Evolutionary conservation across 75 land plant species (phyloP), one percentile per base, ranked within the genome.

Genomic region (Picea sitchensis): DNA sequence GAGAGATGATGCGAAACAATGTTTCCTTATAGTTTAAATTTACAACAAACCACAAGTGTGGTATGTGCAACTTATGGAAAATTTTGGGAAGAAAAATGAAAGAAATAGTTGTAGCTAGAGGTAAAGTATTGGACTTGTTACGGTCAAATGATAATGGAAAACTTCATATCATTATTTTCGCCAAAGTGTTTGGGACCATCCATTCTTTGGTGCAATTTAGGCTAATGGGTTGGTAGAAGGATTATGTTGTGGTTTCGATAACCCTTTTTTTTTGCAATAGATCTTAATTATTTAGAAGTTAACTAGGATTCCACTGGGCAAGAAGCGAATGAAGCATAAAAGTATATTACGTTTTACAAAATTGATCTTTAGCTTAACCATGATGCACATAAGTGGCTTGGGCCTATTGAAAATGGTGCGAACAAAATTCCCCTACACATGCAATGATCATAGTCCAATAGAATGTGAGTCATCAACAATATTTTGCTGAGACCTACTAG

Each of bases 221-320:
- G 58, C 91, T 97, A 54, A 97, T 94, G 61, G 99, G 99, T 5
- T 86, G 98, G 5, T 94, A 95, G 73, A 97, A 97, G 80, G 99
- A 97, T 80, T 97, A 97, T 76, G 95, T 62, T 95, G 98, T 80
- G 99, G 99, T 1, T 97, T 97, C 82, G 98, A 97, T 76, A 97
- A 97, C 71, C 99, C 99, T 20, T 97, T n/a, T 97, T 97, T 80
- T 98, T 98, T 5, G 99, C 99, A 5, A 97, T 97, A 65, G 98
- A 97, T 90, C 84, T 97, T 64, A 98, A 97, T 83, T 97, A 97
- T 80, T 91, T 90, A 1, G 98, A 97, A 83, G 99, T 96, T 0
- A 98, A 97, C 75, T 94, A 89, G 85, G 99, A 97, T 81, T 82
- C 98, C 3, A 91, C 95, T 14, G 99, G 99, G 23, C 90, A 85